Evolutionary conservation across 1,139 yeast species (phyloP).

Genomic region (Zygoascus meyerae): DNA sequence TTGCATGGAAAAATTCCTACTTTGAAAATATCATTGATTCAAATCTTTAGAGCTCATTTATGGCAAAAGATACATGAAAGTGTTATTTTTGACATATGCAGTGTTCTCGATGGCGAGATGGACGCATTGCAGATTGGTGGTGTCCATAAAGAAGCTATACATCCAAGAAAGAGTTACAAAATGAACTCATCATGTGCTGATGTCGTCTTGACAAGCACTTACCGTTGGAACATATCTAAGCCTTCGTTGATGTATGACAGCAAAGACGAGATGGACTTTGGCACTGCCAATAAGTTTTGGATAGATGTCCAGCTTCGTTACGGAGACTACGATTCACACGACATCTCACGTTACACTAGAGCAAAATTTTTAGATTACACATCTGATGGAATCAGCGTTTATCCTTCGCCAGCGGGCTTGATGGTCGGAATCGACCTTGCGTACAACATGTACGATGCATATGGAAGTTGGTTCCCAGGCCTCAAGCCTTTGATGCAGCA

Average conservation of each 20-base stretch:
- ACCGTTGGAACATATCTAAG: slow-evolving; percentile 77
- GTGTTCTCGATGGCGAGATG: slow-evolving; percentile 82
- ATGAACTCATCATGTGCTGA: slow-evolving; percentile 97
- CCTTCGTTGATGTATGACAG: slow-evolving; percentile 66
- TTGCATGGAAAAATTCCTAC: slow-evolving; percentile 98
- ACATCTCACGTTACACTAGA: slow-evolving; percentile 87
- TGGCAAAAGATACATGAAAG: slow-evolving; percentile 99
- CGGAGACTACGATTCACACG: slow-evolving; percentile 98
- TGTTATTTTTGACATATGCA: slow-evolving; percentile 87
- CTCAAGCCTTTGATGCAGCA: slow-evolving; percentile 82
- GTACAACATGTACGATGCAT: slow-evolving; percentile 91
- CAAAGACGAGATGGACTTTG: slow-evolving; percentile 35
- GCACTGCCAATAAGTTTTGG: slow-evolving; percentile 76
- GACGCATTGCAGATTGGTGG: slow-evolving; percentile 77
- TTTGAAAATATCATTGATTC: slow-evolving; percentile 87
- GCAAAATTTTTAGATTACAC: slow-evolving; percentile 93
- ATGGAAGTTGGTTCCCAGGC: slow-evolving; percentile 97
- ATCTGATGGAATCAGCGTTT: slow-evolving; percentile 73
- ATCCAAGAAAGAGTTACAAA: slow-evolving; percentile 94
- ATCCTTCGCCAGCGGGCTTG: slow-evolving; percentile 92
- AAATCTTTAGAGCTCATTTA: slow-evolving; percentile 93
- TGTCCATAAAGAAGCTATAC: slow-evolving; percentile 88
- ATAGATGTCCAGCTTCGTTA: slow-evolving; percentile 90
- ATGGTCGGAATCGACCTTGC: slow-evolving; percentile 91
- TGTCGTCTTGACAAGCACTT: slow-evolving; percentile 66